phyloP scores from a whole-genome alignment of 306 rosid species.

The Cucurbita argyrosperma region DNA sequence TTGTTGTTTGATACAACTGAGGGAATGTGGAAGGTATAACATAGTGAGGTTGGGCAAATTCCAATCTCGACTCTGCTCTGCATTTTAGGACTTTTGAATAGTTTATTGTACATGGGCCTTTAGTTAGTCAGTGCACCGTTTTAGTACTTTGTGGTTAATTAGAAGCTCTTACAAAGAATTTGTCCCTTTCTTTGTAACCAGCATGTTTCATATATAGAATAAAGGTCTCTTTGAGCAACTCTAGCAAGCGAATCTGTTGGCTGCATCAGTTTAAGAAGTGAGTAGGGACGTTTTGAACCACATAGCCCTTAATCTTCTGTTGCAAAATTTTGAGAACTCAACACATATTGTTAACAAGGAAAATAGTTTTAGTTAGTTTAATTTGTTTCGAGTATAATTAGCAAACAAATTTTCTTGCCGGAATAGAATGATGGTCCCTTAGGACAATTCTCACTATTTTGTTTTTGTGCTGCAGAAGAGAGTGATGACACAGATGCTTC shows the following conservation, averaged over 20 bases:
- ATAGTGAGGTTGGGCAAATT: neutral
- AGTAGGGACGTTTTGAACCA: neutral
- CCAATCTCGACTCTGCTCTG: neutral
- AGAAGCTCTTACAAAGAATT: neutral
- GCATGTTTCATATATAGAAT: neutral
- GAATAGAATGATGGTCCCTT: neutral
- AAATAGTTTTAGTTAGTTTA: neutral
- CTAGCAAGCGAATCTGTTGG: neutral
- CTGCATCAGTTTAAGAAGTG: neutral
- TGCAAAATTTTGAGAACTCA: neutral
- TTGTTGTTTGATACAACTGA: neutral
- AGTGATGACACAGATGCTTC: constrained; percentile 50
- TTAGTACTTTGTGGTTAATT: neutral
- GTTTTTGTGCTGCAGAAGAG: constrained; percentile 37
- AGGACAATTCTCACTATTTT: neutral
- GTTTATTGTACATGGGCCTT: neutral
- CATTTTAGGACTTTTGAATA: neutral
- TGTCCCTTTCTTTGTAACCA: neutral
- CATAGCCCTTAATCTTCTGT: neutral
- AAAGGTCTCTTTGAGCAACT: neutral
- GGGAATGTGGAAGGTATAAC: neutral
- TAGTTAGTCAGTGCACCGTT: neutral
- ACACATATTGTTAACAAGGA: neutral
- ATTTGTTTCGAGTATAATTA: neutral
- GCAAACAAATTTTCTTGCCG: neutral